phyloP scores from a whole-genome alignment of 352 stramenopile species.

The Phytophthora sojae region DNA sequence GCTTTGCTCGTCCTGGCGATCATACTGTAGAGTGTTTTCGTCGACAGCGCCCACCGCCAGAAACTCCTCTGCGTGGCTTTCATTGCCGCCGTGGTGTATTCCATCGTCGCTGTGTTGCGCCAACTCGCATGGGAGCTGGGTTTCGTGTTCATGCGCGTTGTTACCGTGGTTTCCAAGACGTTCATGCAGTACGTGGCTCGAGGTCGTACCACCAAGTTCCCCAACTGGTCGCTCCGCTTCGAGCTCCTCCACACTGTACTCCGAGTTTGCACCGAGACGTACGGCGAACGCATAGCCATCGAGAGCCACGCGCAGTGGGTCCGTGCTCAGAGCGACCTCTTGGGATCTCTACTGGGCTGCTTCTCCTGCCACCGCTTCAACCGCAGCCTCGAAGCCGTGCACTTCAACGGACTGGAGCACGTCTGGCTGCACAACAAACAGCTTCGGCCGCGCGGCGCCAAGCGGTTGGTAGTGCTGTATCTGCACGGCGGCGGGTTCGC shows the following conservation, averaged over 20 bases:
- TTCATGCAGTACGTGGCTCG: constrained; percentile 17
- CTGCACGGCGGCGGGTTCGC: constrained; percentile 56
- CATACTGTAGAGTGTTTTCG: constrained; percentile 21
- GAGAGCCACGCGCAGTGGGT: constrained; percentile 28
- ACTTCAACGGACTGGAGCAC: constrained; percentile 53
- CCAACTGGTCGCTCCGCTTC: constrained; percentile 48
- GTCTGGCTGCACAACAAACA: constrained; percentile 43
- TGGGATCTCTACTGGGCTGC: constrained; percentile 35
- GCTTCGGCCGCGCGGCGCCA: neutral
- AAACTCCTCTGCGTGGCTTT: constrained; percentile 12
- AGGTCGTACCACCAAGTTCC: constrained; percentile 35
- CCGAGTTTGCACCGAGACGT: constrained; percentile 17
- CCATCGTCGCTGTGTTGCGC: constrained; percentile 24
- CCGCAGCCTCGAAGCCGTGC: constrained; percentile 31
- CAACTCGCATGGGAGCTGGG: constrained; percentile 6
- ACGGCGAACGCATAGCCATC: constrained; percentile 24
- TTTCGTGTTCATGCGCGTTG: constrained; percentile 16
- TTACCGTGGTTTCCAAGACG: neutral
- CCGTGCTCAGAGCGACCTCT: constrained; percentile 28
- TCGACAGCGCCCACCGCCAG: constrained; percentile 12
- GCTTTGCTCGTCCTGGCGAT: constrained; percentile 10
- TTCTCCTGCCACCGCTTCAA: constrained; percentile 24
- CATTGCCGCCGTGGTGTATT: constrained; percentile 4
- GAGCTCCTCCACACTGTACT: constrained; percentile 38
- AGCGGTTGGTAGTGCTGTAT: constrained; percentile 49